A percentile compares a stretch with the other conserved stretches of the same genome.
phyloP scores from a whole-genome alignment of 768 basidiomycete genomes.

The Russula compacta region DNA sequence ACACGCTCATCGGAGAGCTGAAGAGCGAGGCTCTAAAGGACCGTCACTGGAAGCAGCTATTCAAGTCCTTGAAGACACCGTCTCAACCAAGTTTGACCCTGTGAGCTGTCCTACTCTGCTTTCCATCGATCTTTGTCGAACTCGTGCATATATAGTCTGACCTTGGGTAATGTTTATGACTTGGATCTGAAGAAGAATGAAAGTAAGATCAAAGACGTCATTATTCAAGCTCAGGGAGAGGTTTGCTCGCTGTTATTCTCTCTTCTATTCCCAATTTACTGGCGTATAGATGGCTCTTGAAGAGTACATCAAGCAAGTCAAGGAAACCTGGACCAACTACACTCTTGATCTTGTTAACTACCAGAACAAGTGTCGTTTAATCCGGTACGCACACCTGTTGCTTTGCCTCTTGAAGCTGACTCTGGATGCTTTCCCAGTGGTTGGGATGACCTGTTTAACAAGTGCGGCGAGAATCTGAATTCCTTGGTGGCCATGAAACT shows the following conservation, averaged over 20 bases:
- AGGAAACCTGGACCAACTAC: constrained; percentile 94
- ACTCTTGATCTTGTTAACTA: constrained; percentile 95
- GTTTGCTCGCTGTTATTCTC: constrained; percentile 30
- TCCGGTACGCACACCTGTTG: constrained; percentile 43
- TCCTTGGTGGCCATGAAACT: constrained; percentile 95
- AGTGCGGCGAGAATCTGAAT: constrained; percentile 95
- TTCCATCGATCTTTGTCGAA: constrained; percentile 6
- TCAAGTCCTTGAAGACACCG: constrained; percentile 75
- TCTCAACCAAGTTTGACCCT: constrained; percentile 66
- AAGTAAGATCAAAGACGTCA: constrained; percentile 82
- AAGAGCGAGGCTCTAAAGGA: constrained; percentile 97
- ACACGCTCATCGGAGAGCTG: constrained; percentile 82
- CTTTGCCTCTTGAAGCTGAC: neutral
- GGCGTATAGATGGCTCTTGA: constrained; percentile 78
- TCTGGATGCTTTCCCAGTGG: constrained; percentile 42
- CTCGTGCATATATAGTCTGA: constrained; percentile 59
- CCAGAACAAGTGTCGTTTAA: constrained; percentile 96
- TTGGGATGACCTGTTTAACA: constrained; percentile 95
- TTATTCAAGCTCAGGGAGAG: constrained; percentile 96
- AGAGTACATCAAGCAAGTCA: constrained; percentile 93
- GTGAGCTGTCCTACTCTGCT: constrained; percentile 32
- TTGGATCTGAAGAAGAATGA: constrained; percentile 95
- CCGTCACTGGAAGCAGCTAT: constrained; percentile 95
- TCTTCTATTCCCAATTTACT: constrained; percentile 25
- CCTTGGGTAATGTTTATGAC: constrained; percentile 93